A percentile compares a stretch with the other conserved stretches of the same genome.
phyloP scores from a whole-genome alignment of 805 yeast species.

The Ogataea paradorogensis region DNA sequence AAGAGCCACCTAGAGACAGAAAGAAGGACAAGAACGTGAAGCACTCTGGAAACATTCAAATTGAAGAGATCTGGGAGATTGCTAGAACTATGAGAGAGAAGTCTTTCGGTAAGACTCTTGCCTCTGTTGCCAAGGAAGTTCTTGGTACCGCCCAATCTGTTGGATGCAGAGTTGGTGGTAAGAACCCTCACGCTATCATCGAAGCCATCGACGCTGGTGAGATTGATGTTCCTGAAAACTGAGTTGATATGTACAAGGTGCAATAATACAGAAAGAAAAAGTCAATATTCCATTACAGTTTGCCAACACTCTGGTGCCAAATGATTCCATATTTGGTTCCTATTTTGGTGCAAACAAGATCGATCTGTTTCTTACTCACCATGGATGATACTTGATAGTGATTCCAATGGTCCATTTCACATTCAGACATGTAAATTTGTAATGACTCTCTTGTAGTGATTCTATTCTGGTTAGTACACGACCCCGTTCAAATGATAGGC shows the following conservation, averaged over 20 bases:
- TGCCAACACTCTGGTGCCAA: constrained; percentile 94
- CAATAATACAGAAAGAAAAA: constrained; percentile 21
- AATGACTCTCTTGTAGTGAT: constrained; percentile 1
- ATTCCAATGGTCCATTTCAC: constrained; percentile 69
- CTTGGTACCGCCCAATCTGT: constrained; percentile 99
- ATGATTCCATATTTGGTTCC: constrained; percentile 68
- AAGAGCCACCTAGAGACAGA: constrained; percentile 99
- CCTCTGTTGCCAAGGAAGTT: constrained; percentile 97
- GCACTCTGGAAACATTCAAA: constrained; percentile 98
- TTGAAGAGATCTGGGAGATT: constrained; percentile 93
- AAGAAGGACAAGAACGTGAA: constrained; percentile 99
- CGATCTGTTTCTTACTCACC: constrained; percentile 71
- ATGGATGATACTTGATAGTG: constrained; percentile 33
- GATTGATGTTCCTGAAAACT: constrained; percentile 86
- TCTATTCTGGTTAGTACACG: constrained; percentile 3
- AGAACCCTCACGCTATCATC: constrained; percentile 98
- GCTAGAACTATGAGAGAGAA: constrained; percentile 97
- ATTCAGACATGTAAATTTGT: constrained; percentile 42
- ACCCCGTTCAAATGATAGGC: constrained; percentile 6
- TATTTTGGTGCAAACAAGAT: constrained; percentile 90
- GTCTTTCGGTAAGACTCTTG: constrained; percentile 96
- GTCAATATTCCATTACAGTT: constrained; percentile 38
- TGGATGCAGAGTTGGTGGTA: constrained; percentile 99
- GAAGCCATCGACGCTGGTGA: constrained; percentile 99
- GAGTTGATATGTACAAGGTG: constrained; percentile 33